These are phyloP conservation scores for Nemania abortiva DNA, from an alignment of 2,329 filamentous ascomycete genomes.

Conservation along the genomic window DNA sequence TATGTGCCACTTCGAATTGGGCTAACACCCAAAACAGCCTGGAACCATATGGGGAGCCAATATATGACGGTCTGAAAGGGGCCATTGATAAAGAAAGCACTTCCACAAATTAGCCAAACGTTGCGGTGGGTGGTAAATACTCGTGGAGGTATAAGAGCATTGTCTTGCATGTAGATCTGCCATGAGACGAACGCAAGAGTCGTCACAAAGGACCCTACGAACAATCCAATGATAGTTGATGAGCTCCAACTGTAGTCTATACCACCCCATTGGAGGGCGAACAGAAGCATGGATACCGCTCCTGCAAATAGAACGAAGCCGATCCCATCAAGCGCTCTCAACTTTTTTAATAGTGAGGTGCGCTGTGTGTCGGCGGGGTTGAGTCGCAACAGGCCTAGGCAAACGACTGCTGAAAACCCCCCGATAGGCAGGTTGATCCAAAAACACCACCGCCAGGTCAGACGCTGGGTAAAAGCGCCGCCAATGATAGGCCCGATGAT, in stretches of 20 bases:
- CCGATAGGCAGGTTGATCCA: constrained; percentile 43
- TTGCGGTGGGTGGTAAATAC: constrained; percentile 38
- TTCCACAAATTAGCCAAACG: constrained; percentile 11
- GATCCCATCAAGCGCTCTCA: background rate
- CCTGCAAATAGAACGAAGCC: background rate
- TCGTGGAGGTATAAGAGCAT: constrained; percentile 35
- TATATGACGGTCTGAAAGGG: constrained; percentile 39
- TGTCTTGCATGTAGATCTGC: constrained; percentile 23
- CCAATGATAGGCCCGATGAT: constrained; percentile 39
- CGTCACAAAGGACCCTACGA: constrained; percentile 38
- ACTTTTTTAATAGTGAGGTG: background rate
- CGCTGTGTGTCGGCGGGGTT: background rate
- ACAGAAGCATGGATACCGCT: constrained; percentile 33
- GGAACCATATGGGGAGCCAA: constrained; percentile 44
- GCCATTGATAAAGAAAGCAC: constrained; percentile 40
- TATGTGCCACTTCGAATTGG: constrained; percentile 33
- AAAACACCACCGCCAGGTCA: constrained; percentile 44
- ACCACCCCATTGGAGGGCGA: constrained; percentile 39
- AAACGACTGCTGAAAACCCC: constrained; percentile 14
- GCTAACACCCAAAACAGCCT: constrained; percentile 23
- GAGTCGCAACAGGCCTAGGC: background rate
- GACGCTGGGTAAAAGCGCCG: constrained; percentile 36
- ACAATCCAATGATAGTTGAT: constrained; percentile 42
- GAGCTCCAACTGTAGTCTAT: constrained; percentile 36
- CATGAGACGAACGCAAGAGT: constrained; percentile 36